phyloP scores from a whole-genome alignment of 2,329 filamentous ascomycete genomes.

The Alternaria panax region DNA sequence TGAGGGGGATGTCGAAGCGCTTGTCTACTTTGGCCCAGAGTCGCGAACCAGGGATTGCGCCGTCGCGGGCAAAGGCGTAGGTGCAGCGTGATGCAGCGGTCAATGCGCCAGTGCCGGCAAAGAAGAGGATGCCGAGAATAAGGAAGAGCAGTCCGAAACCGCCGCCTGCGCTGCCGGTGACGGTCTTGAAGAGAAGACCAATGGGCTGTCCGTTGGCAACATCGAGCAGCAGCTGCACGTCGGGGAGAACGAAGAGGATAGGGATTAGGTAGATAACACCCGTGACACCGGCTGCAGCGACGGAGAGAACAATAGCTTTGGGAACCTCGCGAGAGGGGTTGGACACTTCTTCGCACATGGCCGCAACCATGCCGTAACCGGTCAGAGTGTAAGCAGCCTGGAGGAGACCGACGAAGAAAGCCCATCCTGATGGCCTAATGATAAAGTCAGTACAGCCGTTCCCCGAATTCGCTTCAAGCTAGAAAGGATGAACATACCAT shows the following conservation, averaged over 20 bases:
- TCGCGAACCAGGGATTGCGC: constrained; percentile 73
- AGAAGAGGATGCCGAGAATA: constrained; percentile 77
- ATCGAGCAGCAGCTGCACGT: constrained; percentile 67
- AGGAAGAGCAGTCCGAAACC: constrained; percentile 79
- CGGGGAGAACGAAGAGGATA: constrained; percentile 77
- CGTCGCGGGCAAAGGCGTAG: constrained; percentile 78
- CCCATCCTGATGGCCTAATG: constrained; percentile 68
- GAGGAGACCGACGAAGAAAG: constrained; percentile 74
- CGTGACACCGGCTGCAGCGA: constrained; percentile 71
- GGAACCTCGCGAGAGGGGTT: constrained; percentile 73
- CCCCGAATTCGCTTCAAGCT: background rate
- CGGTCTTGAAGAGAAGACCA: constrained; percentile 76
- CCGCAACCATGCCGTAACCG: constrained; percentile 74
- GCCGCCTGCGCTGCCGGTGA: constrained; percentile 74
- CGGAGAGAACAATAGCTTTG: constrained; percentile 73
- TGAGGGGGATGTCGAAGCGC: constrained; percentile 72
- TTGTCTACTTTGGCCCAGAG: constrained; percentile 72
- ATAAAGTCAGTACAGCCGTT: constrained; percentile 1
- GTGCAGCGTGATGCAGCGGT: constrained; percentile 78
- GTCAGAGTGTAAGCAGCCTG: constrained; percentile 70
- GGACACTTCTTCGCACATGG: constrained; percentile 77
- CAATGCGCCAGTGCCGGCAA: constrained; percentile 76
- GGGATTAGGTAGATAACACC: constrained; percentile 74
- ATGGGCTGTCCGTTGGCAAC: constrained; percentile 79
- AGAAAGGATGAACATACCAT: constrained; percentile 56